Percentiles rank a stretch among this genome's conserved stretches.
Conservation (phyloP, 164 flowering plant species). For the Vitis rupestris region DNA sequence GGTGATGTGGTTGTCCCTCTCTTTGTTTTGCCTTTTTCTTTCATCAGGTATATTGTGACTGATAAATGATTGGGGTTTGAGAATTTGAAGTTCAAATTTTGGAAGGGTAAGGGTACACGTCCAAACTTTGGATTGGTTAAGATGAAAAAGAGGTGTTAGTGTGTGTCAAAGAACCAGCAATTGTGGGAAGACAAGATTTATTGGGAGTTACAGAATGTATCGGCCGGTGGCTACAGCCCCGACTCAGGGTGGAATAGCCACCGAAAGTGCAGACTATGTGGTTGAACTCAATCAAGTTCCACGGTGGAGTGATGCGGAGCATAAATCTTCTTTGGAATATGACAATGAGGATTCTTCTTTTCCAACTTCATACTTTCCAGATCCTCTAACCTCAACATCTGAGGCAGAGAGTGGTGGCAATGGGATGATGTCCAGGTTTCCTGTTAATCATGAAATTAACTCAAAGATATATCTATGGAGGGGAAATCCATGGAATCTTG, state of each 20-base stretch:
- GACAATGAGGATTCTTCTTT: conserved; percentile 60
- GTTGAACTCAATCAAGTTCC: conserved; percentile 92
- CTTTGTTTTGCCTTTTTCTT: background rate
- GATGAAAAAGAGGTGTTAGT: background rate
- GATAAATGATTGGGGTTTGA: background rate
- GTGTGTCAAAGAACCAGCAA: background rate
- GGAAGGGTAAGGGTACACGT: background rate
- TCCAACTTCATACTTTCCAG: conserved; percentile 51
- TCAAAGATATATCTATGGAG: conserved; percentile 95
- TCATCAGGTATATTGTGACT: background rate
- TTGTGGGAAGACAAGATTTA: conserved; percentile 9
- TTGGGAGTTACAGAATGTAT: conserved; percentile 40
- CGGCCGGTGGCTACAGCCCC: conserved; percentile 55
- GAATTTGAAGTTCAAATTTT: background rate
- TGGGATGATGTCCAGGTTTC: conserved; percentile 75
- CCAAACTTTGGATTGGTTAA: background rate
- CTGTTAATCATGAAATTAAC: conserved; percentile 83
- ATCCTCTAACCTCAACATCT: conserved; percentile 64
- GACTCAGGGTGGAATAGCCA: conserved; percentile 58
- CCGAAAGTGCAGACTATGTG: conserved; percentile 65
- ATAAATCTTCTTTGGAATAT: conserved; percentile 43
- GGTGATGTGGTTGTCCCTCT: too few relatives aligned
- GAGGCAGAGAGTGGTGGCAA: conserved; percentile 50
- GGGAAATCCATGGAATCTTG: conserved; percentile 97
- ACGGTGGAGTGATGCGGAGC: conserved; percentile 86